Base-by-base conservation (phyloP, 73 alveolate species). In the Paramecium caudatum region DNA sequence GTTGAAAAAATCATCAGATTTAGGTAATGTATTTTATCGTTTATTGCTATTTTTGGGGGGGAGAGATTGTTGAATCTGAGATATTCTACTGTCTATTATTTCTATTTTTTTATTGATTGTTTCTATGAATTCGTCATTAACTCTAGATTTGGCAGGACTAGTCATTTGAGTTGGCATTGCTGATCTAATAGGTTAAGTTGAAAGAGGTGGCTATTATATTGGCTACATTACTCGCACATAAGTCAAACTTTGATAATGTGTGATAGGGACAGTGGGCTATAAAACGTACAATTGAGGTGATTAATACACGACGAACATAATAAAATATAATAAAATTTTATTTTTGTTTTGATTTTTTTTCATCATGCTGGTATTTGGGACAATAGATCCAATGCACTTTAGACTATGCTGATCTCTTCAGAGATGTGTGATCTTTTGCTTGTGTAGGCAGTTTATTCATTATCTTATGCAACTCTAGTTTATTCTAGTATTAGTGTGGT, bases 371-470 rank as follows among this genome's bases (percentile, higher is more conserved):
- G 69, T 74, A 43, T 15, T 16, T 74, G 46, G 17, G 62, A 41
- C 43, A 74, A 39, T 74, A 74, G 19, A 74, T 74, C 88, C 39
- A 39, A 74, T 36, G 88, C 88, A 74, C 88, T 74, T 23, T 74
- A 39, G 17, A 74, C 88, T 5, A 74, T 37, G 23, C 47, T 41
- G 37, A 74, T 74, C 43, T 74, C 69, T 41, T 74, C 88, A 1
- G 47, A 41, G 2, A 74, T 41, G 4, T 41, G 39, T 16, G 69
- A 36, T 74, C 88, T 74, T 37, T 41, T 74, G 43, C 46, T 23
- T n/a, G 62, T 74, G 19, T 74, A 74, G 12, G 37, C 43, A 15
- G 88, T 74, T 15, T 23, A 19, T 39, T 37, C 88, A 39, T 43
- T 45, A n/a, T 74, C 88, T 74, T 16, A 1, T 2, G 88, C 62